phyloP scores from a whole-genome alignment of 2,329 filamentous ascomycete species.

The Alternaria panax region DNA sequence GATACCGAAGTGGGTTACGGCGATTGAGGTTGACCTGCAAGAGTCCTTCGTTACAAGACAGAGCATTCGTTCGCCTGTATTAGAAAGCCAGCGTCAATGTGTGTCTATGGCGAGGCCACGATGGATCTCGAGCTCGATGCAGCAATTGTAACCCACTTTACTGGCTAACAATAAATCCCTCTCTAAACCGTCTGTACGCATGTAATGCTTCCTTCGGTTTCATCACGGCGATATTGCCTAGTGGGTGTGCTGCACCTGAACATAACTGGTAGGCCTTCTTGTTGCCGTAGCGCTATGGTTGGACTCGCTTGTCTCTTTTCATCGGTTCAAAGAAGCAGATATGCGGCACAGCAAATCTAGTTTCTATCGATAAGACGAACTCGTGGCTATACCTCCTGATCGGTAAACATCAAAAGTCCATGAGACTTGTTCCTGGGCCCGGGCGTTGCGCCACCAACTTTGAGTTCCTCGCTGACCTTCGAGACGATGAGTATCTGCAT shows the following conservation, averaged over 20 bases:
- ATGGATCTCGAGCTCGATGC: neutral
- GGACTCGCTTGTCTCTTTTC: conserved; percentile 7
- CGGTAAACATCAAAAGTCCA: conserved; percentile 11
- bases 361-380: conserved; percentile 13
- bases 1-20: neutral
- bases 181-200: neutral
- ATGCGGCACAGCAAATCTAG: conserved; percentile 15
- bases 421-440: conserved; percentile 9
- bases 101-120: neutral
- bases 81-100: neutral
- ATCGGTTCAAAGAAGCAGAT: conserved; percentile 8
- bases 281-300: conserved; percentile 12
- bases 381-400: neutral
- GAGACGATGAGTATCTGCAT: neutral
- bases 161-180: neutral
- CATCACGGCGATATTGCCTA: conserved; percentile 5
- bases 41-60: neutral
- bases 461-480: neutral
- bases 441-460: conserved; percentile 18
- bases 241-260: conserved; percentile 9
- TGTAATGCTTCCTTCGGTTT: neutral
- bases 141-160: neutral
- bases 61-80: neutral
- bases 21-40: neutral
- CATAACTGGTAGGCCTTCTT: conserved; percentile 5